Evolutionary conservation across 768 basidiomycete genomes (phyloP).

Genomic region (Pleurotus djamor): DNA sequence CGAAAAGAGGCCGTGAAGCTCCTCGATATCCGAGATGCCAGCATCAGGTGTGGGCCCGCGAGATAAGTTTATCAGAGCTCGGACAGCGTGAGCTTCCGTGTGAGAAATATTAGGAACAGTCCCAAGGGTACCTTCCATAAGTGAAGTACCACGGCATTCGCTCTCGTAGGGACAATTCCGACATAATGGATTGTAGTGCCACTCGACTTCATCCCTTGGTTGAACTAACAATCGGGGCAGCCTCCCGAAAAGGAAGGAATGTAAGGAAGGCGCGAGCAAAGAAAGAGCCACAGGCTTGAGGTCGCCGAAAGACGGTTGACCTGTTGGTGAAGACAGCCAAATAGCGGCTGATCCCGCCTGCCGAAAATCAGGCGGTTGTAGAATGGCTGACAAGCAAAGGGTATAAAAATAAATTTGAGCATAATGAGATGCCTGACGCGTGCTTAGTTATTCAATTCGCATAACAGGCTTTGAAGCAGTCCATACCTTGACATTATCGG

Average conservation of each 20-base stretch:
- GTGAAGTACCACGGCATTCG: constrained; percentile 30
- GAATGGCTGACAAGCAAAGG: constrained; percentile 37
- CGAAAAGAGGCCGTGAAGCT: constrained; percentile 34
- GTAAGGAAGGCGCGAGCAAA: constrained; percentile 36
- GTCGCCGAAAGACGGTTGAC: constrained; percentile 30
- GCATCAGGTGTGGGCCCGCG: constrained; percentile 3
- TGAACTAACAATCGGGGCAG: constrained; percentile 36
- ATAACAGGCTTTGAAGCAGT: background rate
- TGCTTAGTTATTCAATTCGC: background rate
- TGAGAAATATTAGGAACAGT: constrained; percentile 47
- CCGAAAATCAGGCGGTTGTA: constrained; percentile 29
- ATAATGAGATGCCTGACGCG: constrained; percentile 42
- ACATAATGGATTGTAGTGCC: constrained; percentile 52
- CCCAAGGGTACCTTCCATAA: constrained; percentile 36
- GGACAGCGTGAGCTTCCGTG: constrained; percentile 37
- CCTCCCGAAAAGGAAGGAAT: constrained; percentile 39
- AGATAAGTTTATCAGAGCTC: constrained; percentile 30
- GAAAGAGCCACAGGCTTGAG: constrained; percentile 37
- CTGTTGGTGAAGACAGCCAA: constrained; percentile 39
- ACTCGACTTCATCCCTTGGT: constrained; percentile 31
- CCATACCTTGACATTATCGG: constrained; percentile 41
- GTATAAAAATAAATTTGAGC: constrained; percentile 53
- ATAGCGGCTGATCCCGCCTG: constrained; percentile 35
- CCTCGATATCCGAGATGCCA: constrained; percentile 43
- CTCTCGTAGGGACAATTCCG: constrained; percentile 37